These are phyloP conservation scores for Rhizopus microsporus DNA, from an alignment of 371 early-diverging fungal species.

Conservation along the genomic window DNA sequence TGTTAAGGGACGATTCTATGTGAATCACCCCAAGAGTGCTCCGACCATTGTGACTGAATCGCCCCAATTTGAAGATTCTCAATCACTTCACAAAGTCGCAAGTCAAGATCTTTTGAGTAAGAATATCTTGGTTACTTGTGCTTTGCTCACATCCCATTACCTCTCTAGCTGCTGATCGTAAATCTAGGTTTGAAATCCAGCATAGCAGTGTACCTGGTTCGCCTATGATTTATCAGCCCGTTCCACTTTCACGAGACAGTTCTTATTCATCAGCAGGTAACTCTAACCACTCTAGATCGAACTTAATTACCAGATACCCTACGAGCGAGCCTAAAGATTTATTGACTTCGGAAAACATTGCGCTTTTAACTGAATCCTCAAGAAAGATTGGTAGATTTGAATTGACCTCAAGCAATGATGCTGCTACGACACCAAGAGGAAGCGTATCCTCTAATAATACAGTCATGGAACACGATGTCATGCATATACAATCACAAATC, in stretches of 20 bases:
- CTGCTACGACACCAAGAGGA: slow-evolving; percentile 13
- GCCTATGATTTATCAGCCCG: slow-evolving; percentile 24
- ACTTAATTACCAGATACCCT: slow-evolving; percentile 20
- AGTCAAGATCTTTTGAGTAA: slow-evolving; percentile 25
- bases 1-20: slow-evolving; percentile 66
- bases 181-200: slow-evolving; percentile 24
- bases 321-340: slow-evolving; percentile 15
- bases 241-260: slow-evolving; percentile 43
- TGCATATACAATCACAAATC: slow-evolving; percentile 27
- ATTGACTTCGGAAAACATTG: slow-evolving; percentile 13
- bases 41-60: slow-evolving; percentile 6
- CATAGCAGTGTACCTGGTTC: slow-evolving; percentile 16
- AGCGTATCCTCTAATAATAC: slow-evolving; percentile 12
- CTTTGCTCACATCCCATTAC: background rate
- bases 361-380: slow-evolving; percentile 31
- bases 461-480: slow-evolving; percentile 3
- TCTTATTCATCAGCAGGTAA: slow-evolving; percentile 38
- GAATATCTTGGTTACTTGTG: background rate
- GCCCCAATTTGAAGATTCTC: slow-evolving; percentile 3
- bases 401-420: slow-evolving; percentile 19
- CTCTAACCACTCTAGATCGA: slow-evolving; percentile 15
- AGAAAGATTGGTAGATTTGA: slow-evolving; percentile 51
- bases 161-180: slow-evolving; percentile 10
- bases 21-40: slow-evolving; percentile 36
- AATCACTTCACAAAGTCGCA: slow-evolving; percentile 17